Percentiles rank a stretch among this genome's conserved stretches.
These are phyloP conservation scores for Coniosporium tulheliwenetii DNA, from an alignment of 2,329 filamentous ascomycete genomes.

Conservation along the genomic window DNA sequence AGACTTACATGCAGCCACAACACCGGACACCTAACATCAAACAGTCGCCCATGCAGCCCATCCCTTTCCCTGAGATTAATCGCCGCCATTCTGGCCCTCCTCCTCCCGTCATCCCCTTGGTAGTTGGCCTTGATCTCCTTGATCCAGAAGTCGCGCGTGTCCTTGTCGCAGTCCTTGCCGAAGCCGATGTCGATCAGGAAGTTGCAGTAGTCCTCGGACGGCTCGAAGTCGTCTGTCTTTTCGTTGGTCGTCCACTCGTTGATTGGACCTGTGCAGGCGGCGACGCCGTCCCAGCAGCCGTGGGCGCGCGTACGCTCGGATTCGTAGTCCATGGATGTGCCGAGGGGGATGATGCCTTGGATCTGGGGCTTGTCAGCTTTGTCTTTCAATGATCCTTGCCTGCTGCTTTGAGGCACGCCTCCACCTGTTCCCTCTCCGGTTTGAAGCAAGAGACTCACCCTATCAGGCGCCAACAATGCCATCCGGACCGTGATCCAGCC, in stretches of 20 bases:
- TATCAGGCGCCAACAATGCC: slow-evolving; percentile 34
- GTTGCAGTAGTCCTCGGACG: slow-evolving; percentile 25
- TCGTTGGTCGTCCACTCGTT: slow-evolving; percentile 22
- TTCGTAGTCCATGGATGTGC: slow-evolving; percentile 36
- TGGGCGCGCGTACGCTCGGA: slow-evolving; percentile 24
- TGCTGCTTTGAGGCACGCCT: not conserved
- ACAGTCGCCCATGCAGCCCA: slow-evolving; percentile 27
- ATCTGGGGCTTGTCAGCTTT: slow-evolving; percentile 20
- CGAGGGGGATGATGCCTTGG: slow-evolving; percentile 33
- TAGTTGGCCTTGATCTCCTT: slow-evolving; percentile 30
- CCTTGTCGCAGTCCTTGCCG: slow-evolving; percentile 21
- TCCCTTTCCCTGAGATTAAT: slow-evolving; percentile 34
- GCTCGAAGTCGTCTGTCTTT: slow-evolving; percentile 26
- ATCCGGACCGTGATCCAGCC: slow-evolving; percentile 37
- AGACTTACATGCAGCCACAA: slow-evolving; percentile 31
- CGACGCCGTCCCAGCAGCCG: slow-evolving; percentile 32
- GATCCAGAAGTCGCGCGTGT: slow-evolving; percentile 27
- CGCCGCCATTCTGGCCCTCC: slow-evolving; percentile 31
- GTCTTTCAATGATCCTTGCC: not conserved
- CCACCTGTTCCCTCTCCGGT: not conserved
- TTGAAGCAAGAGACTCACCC: slow-evolving; percentile 1
- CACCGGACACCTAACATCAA: slow-evolving; percentile 34
- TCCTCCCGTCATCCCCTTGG: slow-evolving; percentile 31
- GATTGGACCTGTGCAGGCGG: slow-evolving; percentile 18
- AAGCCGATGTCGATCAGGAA: slow-evolving; percentile 32